Evolutionary conservation across 345 rosid species (phyloP).

Genomic region (Leavenworthia alabamica): DNA sequence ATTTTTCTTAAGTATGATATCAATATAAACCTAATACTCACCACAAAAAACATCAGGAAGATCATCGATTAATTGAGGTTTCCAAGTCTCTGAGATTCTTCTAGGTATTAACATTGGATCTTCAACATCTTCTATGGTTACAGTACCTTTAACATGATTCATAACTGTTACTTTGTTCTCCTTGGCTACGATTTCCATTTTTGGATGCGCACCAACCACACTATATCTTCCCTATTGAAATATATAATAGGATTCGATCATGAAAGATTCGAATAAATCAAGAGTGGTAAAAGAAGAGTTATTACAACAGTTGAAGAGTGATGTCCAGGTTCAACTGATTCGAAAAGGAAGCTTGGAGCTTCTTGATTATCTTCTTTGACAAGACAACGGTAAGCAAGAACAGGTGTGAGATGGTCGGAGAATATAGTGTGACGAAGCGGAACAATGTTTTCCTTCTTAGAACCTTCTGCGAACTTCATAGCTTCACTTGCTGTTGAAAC

Average conservation of each 20-base stretch:
- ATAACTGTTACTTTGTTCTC: slow-evolving; percentile 63
- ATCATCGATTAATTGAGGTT: slow-evolving; percentile 60
- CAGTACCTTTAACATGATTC: slow-evolving; percentile 52
- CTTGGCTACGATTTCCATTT: slow-evolving; percentile 74
- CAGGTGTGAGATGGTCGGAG: slow-evolving; percentile 84
- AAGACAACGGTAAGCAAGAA: slow-evolving; percentile 73
- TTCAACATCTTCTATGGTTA: slow-evolving; percentile 62
- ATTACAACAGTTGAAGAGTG: slow-evolving; percentile 53
- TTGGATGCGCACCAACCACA: slow-evolving; percentile 75
- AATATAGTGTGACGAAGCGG: slow-evolving; percentile 60
- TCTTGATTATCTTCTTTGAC: slow-evolving; percentile 81
- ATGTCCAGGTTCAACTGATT: slow-evolving; percentile 70
- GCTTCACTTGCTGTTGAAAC: slow-evolving; percentile 41
- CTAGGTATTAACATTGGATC: slow-evolving; percentile 76
- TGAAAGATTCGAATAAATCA: background rate
- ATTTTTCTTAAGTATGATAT: background rate
- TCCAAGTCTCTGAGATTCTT: slow-evolving; percentile 64
- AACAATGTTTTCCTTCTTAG: slow-evolving; percentile 57
- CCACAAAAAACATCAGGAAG: slow-evolving; percentile 86
- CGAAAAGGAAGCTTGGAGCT: slow-evolving; percentile 80
- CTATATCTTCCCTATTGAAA: slow-evolving; percentile 65
- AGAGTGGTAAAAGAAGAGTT: background rate
- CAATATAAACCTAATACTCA: slow-evolving; percentile 16
- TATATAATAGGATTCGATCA: background rate
- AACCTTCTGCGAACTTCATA: slow-evolving; percentile 32